Evolutionary conservation across 2,329 filamentous ascomycete species (phyloP).

Genomic region (Sphaceloma murrayae): DNA sequence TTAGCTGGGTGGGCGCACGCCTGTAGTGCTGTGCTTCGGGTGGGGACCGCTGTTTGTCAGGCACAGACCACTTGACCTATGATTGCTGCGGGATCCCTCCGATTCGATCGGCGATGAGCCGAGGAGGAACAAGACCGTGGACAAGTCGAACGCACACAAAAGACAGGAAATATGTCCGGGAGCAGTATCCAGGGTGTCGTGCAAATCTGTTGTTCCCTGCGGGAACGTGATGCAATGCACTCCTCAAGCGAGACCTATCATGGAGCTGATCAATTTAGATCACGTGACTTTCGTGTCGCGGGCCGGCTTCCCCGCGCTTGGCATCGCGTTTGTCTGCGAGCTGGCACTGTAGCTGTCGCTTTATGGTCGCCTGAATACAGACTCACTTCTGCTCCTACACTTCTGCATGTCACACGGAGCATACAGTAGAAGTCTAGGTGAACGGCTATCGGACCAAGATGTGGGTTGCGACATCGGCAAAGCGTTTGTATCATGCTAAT

Average conservation of each 20-base stretch:
- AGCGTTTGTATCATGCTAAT: constrained; percentile 9
- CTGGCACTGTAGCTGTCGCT: neutral
- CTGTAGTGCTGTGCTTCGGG: too few species aligned
- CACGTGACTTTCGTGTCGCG: constrained; percentile 16
- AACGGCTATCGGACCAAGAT: constrained; percentile 15
- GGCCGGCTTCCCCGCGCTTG: neutral
- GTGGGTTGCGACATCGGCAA: too few species aligned
- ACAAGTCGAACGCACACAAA: too few species aligned
- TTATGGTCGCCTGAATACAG: too few species aligned
- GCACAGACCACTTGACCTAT: constrained; percentile 11
- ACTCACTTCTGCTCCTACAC: too few species aligned
- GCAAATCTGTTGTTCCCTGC: too few species aligned
- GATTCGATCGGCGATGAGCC: constrained; percentile 14
- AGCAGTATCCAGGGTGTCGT: too few species aligned
- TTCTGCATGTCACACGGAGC: too few species aligned
- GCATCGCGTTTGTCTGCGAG: constrained; percentile 4
- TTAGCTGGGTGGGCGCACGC: too few species aligned
- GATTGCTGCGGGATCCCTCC: neutral
- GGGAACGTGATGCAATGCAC: neutral
- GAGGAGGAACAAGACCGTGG: too few species aligned
- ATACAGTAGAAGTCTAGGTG: neutral
- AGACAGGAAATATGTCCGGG: too few species aligned
- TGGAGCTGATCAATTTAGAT: neutral
- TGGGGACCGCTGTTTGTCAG: too few species aligned
- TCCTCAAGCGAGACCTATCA: neutral